These are phyloP conservation scores for Plasmodium vivax DNA, from an alignment of 169 alveolate species.

Conservation along the genomic window DNA sequence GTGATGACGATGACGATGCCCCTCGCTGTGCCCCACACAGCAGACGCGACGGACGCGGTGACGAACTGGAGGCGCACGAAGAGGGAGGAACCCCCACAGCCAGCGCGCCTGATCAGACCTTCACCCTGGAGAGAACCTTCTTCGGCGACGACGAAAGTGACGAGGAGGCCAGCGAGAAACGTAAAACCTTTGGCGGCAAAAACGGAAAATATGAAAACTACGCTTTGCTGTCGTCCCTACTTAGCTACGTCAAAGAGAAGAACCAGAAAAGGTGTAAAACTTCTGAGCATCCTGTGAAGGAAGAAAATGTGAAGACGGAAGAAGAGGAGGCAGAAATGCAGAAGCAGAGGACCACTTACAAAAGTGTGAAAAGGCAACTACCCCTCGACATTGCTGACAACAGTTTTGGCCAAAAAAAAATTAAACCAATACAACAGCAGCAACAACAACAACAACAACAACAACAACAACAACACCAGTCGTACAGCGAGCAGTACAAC, in stretches of 20 bases:
- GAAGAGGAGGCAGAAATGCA: background rate
- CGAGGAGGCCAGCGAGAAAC: background rate
- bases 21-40: background rate
- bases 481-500: conserved; percentile 55
- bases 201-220: background rate
- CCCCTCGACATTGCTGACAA: background rate
- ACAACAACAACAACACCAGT: background rate
- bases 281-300: background rate
- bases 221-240: background rate
- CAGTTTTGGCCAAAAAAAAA: background rate
- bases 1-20: background rate
- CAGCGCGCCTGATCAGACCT: background rate
- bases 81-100: background rate
- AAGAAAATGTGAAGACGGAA: conserved; percentile 4
- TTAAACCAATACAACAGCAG: background rate
- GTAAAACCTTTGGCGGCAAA: background rate
- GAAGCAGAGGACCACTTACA: conserved; percentile 8
- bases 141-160: conserved; percentile 15
- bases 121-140: conserved; percentile 43
- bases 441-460: too few species aligned
- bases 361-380: conserved; percentile 12
- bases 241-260: conserved; percentile 2
- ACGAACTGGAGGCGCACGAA: background rate
- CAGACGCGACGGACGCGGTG: background rate
- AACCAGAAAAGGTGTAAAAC: background rate